Evolutionary conservation across 2,329 filamentous ascomycete species (phyloP).

Genomic region (Chaetomium sp.): DNA sequence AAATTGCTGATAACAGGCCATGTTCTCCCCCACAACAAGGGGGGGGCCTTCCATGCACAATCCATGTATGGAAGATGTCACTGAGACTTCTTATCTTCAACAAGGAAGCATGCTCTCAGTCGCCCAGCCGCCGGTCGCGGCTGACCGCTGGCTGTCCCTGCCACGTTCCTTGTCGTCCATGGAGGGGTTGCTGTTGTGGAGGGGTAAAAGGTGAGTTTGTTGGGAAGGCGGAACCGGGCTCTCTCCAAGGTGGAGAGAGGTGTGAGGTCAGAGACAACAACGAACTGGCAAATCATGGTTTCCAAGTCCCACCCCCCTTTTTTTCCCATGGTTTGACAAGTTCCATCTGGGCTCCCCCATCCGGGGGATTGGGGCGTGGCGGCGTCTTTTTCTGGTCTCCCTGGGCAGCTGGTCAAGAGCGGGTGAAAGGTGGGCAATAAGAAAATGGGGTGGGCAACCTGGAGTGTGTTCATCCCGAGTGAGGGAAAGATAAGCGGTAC

Average conservation of each 20-base stretch:
- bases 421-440: too few species aligned
- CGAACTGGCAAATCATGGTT: too few species aligned
- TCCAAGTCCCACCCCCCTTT: too few species aligned
- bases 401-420: not conserved
- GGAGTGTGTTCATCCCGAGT: not conserved
- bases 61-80: not conserved
- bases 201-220: too few species aligned
- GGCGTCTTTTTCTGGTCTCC: not conserved
- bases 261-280: too few species aligned
- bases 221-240: too few species aligned
- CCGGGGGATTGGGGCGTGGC: not conserved
- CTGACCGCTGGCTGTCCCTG: too few species aligned
- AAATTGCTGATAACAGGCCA: conserved; percentile 1
- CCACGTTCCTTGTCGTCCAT: too few species aligned
- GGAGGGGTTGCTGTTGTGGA: too few species aligned
- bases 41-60: not conserved
- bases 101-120: not conserved
- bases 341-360: too few species aligned
- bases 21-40: conserved; percentile 1
- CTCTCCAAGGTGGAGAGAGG: too few species aligned
- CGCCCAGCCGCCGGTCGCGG: not conserved
- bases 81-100: not conserved
- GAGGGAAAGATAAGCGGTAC: not conserved
- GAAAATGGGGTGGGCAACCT: not conserved
- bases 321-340: too few species aligned